Evolutionary conservation across 306 rosid genomes (phyloP).

Genomic region (Fagus crenata): DNA sequence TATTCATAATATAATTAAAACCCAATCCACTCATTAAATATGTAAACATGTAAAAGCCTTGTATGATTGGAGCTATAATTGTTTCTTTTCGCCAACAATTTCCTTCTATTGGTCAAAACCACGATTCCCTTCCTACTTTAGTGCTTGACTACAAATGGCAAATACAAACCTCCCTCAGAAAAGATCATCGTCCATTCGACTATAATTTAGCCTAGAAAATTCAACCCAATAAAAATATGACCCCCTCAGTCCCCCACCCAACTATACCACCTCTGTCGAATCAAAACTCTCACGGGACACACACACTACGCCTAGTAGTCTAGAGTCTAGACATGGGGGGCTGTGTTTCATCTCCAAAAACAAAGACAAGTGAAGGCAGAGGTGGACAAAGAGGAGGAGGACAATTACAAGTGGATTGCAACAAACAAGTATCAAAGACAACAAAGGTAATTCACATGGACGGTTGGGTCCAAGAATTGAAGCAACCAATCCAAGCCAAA

Average conservation of each 20-base stretch:
- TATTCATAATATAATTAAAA: too few species aligned
- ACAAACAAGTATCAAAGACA: slow-evolving; percentile 39
- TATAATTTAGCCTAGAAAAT: not conserved
- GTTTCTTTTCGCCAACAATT: not conserved
- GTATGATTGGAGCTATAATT: too few species aligned
- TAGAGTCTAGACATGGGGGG: slow-evolving; percentile 46
- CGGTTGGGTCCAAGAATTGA: slow-evolving; percentile 43
- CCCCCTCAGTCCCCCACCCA: not conserved
- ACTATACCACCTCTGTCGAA: not conserved
- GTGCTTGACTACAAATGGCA: not conserved
- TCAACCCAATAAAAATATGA: not conserved
- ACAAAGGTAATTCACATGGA: slow-evolving; percentile 50
- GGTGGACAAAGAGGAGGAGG: not conserved
- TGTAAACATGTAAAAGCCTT: too few species aligned
- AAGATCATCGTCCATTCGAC: not conserved
- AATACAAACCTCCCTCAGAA: not conserved
- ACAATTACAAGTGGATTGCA: slow-evolving; percentile 25
- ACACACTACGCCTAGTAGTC: not conserved
- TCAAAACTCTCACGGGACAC: not conserved
- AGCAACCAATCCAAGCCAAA: slow-evolving; percentile 45
- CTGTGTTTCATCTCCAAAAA: slow-evolving; percentile 42
- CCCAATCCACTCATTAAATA: too few species aligned
- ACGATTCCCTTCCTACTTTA: not conserved
- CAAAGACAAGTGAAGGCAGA: not conserved
- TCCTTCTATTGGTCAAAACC: not conserved